phyloP scores from a whole-genome alignment of 257 asterid species.

The Linderniella brevidens region DNA sequence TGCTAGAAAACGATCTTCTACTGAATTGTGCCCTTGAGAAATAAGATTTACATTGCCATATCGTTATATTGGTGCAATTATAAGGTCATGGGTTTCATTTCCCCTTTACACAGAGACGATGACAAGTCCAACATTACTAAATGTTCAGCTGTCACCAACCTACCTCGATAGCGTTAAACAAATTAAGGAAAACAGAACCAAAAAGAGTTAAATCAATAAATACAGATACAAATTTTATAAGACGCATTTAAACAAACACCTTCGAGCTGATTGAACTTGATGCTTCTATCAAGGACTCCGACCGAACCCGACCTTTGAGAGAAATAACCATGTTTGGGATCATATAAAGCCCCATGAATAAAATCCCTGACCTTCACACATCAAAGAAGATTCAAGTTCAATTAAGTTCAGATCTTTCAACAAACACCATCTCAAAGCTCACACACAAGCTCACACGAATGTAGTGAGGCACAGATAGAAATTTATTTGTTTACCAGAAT shows the following conservation, averaged over 20 bases:
- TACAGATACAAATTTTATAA: no score
- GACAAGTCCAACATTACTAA: no score
- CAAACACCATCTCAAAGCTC: conserved; percentile 6
- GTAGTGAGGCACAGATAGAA: neutral
- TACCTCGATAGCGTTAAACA: neutral
- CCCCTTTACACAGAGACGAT: no score
- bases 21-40: no score
- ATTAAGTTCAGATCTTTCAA: conserved; percentile 1
- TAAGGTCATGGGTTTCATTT: no score
- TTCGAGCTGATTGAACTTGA: conserved; percentile 61
- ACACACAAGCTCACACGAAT: neutral
- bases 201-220: neutral
- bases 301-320: conserved; percentile 79
- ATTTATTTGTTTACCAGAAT: conserved; percentile 38
- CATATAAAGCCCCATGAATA: conserved; percentile 67
- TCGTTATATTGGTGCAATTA: no score
- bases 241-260: conserved; percentile 20
- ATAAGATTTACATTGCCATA: no score
- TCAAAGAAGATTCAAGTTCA: neutral
- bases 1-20: neutral
- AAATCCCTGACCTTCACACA: conserved; percentile 69
- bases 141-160: no score
- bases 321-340: conserved; percentile 68
- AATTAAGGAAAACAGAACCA: neutral
- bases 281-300: conserved; percentile 78